phyloP scores from a whole-genome alignment of 331 rosid genomes.

The Malus hybrid region DNA sequence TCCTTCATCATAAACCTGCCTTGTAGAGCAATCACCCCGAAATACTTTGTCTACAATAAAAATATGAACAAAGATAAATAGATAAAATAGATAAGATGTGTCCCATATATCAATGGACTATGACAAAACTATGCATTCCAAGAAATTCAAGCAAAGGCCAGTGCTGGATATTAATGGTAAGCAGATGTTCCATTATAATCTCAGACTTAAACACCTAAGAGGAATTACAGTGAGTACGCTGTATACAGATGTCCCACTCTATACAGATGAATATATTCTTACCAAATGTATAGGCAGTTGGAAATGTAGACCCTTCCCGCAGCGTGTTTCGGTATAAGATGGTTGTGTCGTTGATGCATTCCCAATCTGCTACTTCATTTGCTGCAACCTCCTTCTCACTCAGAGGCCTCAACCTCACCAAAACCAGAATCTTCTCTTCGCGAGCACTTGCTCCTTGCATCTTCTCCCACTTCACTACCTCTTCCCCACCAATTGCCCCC shows the following conservation, averaged over 20 bases:
- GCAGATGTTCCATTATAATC: not conserved
- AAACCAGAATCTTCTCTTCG: conserved; percentile 94
- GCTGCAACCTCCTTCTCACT: conserved; percentile 64
- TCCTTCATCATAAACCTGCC: conserved; percentile 88
- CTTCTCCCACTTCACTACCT: conserved; percentile 79
- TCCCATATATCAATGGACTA: not conserved
- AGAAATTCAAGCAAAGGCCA: not conserved
- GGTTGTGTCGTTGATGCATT: conserved; percentile 90
- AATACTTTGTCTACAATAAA: conserved; percentile 75
- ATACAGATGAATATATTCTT: conserved; percentile 17
- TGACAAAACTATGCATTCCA: not conserved
- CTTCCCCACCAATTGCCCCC: conserved; percentile 89
- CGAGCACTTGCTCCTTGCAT: conserved; percentile 57
- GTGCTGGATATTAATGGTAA: not conserved
- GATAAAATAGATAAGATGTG: not conserved
- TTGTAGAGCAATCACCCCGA: conserved; percentile 78
- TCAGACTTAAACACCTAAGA: not conserved
- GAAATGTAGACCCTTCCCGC: conserved; percentile 97
- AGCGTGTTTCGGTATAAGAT: conserved; percentile 81
- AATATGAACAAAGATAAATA: conserved; percentile 6
- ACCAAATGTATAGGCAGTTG: conserved; percentile 96
- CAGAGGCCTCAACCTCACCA: conserved; percentile 88
- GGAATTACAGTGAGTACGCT: conserved; percentile 6
- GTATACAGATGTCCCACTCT: not conserved
- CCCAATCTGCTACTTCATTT: conserved; percentile 91